phyloP scores from a whole-genome alignment of 1,139 yeast genomes.

The Geotrichum restrictum region DNA sequence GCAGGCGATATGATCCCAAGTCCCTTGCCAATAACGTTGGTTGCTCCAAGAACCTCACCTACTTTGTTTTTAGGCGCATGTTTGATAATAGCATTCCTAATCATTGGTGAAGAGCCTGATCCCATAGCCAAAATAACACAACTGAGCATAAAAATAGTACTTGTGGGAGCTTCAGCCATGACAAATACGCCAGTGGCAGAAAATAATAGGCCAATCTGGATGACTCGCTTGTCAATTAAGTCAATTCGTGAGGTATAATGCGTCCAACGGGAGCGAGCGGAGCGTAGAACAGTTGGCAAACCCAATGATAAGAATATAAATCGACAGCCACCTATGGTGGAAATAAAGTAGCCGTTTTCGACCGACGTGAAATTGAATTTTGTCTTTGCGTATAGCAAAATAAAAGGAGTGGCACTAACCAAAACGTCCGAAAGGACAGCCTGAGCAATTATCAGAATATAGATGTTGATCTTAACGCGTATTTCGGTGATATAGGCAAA shows the following conservation, averaged over 20 bases:
- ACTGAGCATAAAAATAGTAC: conserved; percentile 42
- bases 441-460: conserved; percentile 49
- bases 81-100: conserved; percentile 51
- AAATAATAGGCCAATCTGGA: conserved; percentile 41
- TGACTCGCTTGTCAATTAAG: conserved; percentile 49
- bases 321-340: conserved; percentile 50
- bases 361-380: conserved; percentile 57
- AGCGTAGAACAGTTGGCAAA: conserved; percentile 45
- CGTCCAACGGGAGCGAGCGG: conserved; percentile 36
- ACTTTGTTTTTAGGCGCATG: conserved; percentile 39
- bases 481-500: conserved; percentile 40
- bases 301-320: conserved; percentile 43
- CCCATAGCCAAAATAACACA: conserved; percentile 45
- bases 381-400: conserved; percentile 57
- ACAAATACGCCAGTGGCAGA: conserved; percentile 47
- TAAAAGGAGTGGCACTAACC: conserved; percentile 44
- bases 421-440: conserved; percentile 41
- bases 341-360: conserved; percentile 56
- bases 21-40: conserved; percentile 31
- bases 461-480: conserved; percentile 45
- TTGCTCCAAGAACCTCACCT: conserved; percentile 38
- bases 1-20: conserved; percentile 33
- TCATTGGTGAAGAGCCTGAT: conserved; percentile 40
- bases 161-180: conserved; percentile 38
- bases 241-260: conserved; percentile 43